Evolutionary conservation across 306 rosid species (phyloP).

Genomic region (Carpinus viminea): DNA sequence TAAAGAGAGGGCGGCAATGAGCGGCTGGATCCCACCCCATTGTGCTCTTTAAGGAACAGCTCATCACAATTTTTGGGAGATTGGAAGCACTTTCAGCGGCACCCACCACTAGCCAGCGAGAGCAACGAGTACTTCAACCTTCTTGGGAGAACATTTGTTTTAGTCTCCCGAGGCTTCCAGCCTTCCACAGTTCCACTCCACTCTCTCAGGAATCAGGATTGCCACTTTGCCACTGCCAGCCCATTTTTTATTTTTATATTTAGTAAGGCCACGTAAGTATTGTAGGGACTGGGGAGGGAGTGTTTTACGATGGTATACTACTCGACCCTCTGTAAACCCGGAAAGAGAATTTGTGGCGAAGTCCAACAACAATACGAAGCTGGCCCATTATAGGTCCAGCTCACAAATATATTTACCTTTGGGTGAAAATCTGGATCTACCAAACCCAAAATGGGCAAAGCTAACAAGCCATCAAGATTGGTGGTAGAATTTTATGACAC

Average conservation of each 20-base stretch:
- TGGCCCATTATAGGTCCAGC: not conserved
- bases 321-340: too few relatives aligned
- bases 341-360: not conserved
- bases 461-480: too few relatives aligned
- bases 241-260: too few relatives aligned
- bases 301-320: too few relatives aligned
- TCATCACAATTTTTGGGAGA: constrained; percentile 9
- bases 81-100: constrained; percentile 26
- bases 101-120: not conserved
- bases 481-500: too few relatives aligned
- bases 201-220: too few relatives aligned
- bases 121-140: not conserved
- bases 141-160: not conserved
- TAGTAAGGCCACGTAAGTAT: too few relatives aligned
- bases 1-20: not conserved
- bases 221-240: too few relatives aligned
- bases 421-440: too few relatives aligned
- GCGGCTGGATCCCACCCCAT: not conserved
- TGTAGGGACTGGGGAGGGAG: too few relatives aligned
- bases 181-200: too few relatives aligned
- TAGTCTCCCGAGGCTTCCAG: not conserved
- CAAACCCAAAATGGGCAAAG: not conserved
- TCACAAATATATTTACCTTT: too few relatives aligned
- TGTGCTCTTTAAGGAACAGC: constrained; percentile 22
- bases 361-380: not conserved